Evolutionary conservation across 2,329 filamentous ascomycete species (phyloP), one percentile per base, ranked within the genome.

Genomic region (Colletotrichum tamarilloi): DNA sequence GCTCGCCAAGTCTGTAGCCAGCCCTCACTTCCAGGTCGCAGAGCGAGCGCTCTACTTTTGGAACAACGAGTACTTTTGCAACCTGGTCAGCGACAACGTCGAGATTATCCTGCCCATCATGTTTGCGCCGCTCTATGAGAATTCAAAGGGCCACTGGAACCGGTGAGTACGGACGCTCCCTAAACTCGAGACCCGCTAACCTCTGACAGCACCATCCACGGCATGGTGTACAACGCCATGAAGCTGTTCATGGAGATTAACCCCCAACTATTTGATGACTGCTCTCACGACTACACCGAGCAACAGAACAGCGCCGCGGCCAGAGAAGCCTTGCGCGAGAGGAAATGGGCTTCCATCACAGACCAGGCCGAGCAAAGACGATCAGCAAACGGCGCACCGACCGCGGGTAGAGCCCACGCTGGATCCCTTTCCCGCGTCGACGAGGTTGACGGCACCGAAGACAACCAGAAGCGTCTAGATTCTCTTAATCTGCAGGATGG

Each of bases 21-120:
- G 97, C 81, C 97, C 97, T 62, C 97, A 99, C 84, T 99, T 99
- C 86, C 97, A 99, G 87, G 97, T 99, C 72, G 97, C 97, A 22
- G 97, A 99, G 85, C 92, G 97, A 76, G 97, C 97, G 5, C 89
- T 99, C 32, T 99, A 99, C 85, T 99, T 99, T 87, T 99, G 97
- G 97, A 99, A 99, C 88, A 99, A 99, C 81, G 97, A 99, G 83
- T 99, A 99, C 83, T 99, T 99, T 85, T 99, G 97, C 88, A 99
- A 98, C 81, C 88, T 99, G 72, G 97, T 99, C 77, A 98, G 95
- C 86, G 97, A 99, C 85, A 99, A 99, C 79, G 97, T 99, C 68
- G 96, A 98, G 80, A 96, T 98, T 59, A 99, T 99, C 78, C 88
- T 99, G 57, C 97, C 97, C 4, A 99, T 99, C 81, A 99, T 99